Percentiles rank a stretch among this genome's conserved stretches.
phyloP scores from a whole-genome alignment of 148 eudicot genomes.

The Rhododendron griersonianum region DNA sequence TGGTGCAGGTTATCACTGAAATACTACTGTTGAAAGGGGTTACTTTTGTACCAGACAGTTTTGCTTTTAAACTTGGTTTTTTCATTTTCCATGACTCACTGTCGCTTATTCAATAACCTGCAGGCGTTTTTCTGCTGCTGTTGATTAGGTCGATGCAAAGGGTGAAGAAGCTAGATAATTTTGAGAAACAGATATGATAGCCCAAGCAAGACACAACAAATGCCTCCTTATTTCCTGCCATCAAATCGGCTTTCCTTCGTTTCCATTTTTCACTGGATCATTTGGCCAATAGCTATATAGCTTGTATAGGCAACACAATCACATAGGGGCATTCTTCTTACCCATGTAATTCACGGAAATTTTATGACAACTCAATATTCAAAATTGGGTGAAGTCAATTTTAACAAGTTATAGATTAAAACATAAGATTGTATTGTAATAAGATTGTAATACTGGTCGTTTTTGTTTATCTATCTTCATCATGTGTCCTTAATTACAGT shows the following conservation, averaged over 20 bases:
- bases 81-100: neutral
- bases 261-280: neutral
- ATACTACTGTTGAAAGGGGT: neutral
- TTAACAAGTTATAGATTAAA: neutral
- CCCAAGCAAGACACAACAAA: neutral
- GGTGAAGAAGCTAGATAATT: constrained; percentile 83
- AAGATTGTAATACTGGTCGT: neutral
- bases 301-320: neutral
- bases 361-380: neutral
- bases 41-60: neutral
- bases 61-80: neutral
- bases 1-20: constrained; percentile 64
- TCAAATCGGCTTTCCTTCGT: neutral
- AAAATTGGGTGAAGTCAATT: neutral
- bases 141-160: constrained; percentile 80
- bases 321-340: neutral
- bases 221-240: neutral
- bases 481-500: neutral
- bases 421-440: neutral
- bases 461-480: neutral
- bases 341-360: neutral
- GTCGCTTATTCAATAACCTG: constrained; percentile 13
- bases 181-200: constrained; percentile 72
- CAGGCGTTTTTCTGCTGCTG: constrained; percentile 77
- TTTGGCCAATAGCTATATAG: neutral